phyloP scores from a whole-genome alignment of 495 filamentous ascomycete genomes.

The Hypoxylon cercidicola region DNA sequence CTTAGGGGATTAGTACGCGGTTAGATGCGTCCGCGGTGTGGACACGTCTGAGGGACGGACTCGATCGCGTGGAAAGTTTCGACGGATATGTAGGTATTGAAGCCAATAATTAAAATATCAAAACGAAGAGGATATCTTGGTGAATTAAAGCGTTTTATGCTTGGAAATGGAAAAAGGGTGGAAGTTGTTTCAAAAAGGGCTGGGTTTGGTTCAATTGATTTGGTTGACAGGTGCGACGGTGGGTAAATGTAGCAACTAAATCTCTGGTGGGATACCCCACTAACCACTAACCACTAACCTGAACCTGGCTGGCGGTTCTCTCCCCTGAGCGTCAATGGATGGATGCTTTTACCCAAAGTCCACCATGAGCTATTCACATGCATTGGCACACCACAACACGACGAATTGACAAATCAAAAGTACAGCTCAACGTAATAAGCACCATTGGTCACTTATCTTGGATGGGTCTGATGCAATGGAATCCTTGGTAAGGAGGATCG shows the following conservation, averaged over 20 bases:
- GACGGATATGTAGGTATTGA: neutral
- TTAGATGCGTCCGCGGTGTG: conserved; percentile 27
- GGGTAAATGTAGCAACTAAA: conserved; percentile 18
- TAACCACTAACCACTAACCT: no score
- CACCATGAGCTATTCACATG: conserved; percentile 15
- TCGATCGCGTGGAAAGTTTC: conserved; percentile 13
- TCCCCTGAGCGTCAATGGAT: neutral
- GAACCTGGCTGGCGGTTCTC: neutral
- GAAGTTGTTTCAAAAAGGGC: conserved; percentile 30
- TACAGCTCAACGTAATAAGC: neutral
- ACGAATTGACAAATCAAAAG: conserved; percentile 38
- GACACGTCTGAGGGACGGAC: conserved; percentile 16
- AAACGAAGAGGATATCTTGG: neutral
- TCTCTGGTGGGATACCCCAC: neutral
- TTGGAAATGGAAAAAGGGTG: conserved; percentile 15
- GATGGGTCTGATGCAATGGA: conserved; percentile 5
- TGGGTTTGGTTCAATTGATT: conserved; percentile 29
- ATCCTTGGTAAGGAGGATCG: neutral
- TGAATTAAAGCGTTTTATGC: conserved; percentile 5
- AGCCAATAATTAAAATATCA: conserved; percentile 15
- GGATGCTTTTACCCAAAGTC: neutral
- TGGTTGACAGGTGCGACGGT: conserved; percentile 18
- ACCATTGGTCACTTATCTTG: conserved; percentile 1
- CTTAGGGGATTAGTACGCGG: conserved; percentile 12
- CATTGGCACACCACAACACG: neutral